Evolutionary conservation across 2,329 filamentous ascomycete genomes (phyloP).

Genomic region (Exophiala oligosperma): DNA sequence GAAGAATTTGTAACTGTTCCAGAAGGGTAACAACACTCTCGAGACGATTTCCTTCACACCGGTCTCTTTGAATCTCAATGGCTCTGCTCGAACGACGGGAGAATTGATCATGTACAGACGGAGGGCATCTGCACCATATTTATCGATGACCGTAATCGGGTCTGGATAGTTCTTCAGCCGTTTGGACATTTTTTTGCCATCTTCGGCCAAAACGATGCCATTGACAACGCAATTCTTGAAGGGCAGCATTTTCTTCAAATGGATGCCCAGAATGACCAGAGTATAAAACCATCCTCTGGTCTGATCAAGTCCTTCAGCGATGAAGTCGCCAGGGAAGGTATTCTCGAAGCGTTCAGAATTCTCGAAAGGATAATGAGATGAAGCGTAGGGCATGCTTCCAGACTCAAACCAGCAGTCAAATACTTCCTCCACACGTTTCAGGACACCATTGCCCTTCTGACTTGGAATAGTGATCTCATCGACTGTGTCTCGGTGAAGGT

Average conservation of each 20-base stretch:
- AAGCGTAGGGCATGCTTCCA: constrained; percentile 85
- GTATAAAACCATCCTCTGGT: constrained; percentile 94
- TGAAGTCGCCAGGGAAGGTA: constrained; percentile 83
- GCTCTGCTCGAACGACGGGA: constrained; percentile 81
- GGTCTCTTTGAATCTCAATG: constrained; percentile 78
- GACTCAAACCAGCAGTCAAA: constrained; percentile 95
- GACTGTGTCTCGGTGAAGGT: constrained; percentile 83
- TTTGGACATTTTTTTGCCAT: constrained; percentile 96
- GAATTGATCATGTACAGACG: constrained; percentile 92
- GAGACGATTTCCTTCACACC: constrained; percentile 89
- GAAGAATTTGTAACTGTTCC: constrained; percentile 94
- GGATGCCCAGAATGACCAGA: constrained; percentile 76
- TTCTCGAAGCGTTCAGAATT: constrained; percentile 73
- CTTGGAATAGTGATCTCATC: constrained; percentile 88
- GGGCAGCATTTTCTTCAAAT: constrained; percentile 75
- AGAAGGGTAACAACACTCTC: constrained; percentile 79
- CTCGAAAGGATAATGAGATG: constrained; percentile 82
- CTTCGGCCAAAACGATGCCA: constrained; percentile 82
- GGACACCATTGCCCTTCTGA: constrained; percentile 73
- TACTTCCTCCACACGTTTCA: constrained; percentile 76
- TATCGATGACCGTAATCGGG: constrained; percentile 72
- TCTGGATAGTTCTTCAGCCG: constrained; percentile 89
- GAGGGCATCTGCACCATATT: constrained; percentile 85
- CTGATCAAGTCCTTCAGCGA: constrained; percentile 84
- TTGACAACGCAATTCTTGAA: constrained; percentile 91